Base-by-base conservation (phyloP, 495 filamentous ascomycete species). In the Penicillium roqueforti region DNA sequence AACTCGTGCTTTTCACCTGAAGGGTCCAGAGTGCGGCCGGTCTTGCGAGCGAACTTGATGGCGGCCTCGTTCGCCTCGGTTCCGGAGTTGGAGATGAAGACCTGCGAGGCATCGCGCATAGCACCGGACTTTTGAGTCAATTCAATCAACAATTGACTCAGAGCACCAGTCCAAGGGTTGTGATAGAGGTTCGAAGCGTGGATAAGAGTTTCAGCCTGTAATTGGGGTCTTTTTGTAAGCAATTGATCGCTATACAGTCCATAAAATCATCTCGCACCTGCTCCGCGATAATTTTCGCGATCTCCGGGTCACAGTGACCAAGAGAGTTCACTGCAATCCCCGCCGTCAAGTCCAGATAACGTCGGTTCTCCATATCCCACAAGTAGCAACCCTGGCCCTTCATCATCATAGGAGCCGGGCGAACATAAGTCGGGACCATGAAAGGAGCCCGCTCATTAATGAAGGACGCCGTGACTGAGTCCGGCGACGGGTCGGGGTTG, bases 11-110 rank as follows among this genome's bases (percentile, higher is more conserved):
- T 95, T 5, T 70, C 73, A 18, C 88, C 88, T 0, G 84, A 81
- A 5, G 87, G 84, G 48, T 88, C 83, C 14, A 77, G 60, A 11
- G 82, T 76, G 64, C 89, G 88, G 57, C 91, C 93, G 44, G 88
- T 85, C 66, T 97, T 98, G 40, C 95, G 84, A 11, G 90, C 84
- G 67, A 98, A 97, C 69, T 98, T 98, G 63, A 98, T 88, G 6
- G 92, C 93, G 1, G 93, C 93, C 73, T 98, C 93, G 69, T 98
- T 98, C 63, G 93, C 93, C 72, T 97, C 93, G 29, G 83, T 85
- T 32, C 93, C 93, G 13, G 89, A 93, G 74, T 97, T 98, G 75
- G 88, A 96, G 59, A 98, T 79, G 72, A 98, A 98, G 0, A 87
- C 90, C 55, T 87, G 80, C n/a, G 81, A 72, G 5, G 87, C 92